These are phyloP conservation scores for Salvia rosmarinus DNA, from an alignment of 257 asterid species.

Conservation along the genomic window DNA sequence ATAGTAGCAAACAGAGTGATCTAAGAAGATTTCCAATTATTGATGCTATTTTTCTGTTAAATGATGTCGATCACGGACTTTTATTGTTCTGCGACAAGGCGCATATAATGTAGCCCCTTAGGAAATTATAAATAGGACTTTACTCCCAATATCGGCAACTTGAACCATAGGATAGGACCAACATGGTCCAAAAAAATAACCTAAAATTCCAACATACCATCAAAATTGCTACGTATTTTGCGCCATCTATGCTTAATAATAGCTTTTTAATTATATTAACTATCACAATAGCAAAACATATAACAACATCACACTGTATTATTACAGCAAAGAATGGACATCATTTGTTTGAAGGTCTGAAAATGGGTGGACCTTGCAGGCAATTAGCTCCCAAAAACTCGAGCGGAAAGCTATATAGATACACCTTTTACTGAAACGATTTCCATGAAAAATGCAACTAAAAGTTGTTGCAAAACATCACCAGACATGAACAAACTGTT, in stretches of 20 bases:
- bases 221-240: not conserved
- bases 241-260: not conserved
- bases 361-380: conserved; percentile 28
- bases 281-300: not conserved
- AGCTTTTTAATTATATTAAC: not conserved
- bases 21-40: too few relatives aligned
- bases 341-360: conserved; percentile 15
- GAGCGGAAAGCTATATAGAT: conserved; percentile 13
- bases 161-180: too few relatives aligned
- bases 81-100: too few relatives aligned
- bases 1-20: too few relatives aligned
- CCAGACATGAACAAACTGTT: conserved; percentile 43
- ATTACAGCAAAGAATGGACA: conserved; percentile 30
- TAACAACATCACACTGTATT: conserved; percentile 22
- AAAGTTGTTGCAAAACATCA: conserved; percentile 27
- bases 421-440: not conserved
- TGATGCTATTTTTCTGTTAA: too few relatives aligned
- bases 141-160: not conserved
- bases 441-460: not conserved
- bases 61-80: too few relatives aligned
- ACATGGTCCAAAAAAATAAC: too few relatives aligned
- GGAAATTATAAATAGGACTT: not conserved
- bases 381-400: conserved; percentile 47
- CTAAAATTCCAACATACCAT: not conserved
- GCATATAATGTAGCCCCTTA: not conserved